Evolutionary conservation across 208 protist genomes (phyloP), one percentile per base, ranked within the genome.

Genomic region (Porcisia hertigi): DNA sequence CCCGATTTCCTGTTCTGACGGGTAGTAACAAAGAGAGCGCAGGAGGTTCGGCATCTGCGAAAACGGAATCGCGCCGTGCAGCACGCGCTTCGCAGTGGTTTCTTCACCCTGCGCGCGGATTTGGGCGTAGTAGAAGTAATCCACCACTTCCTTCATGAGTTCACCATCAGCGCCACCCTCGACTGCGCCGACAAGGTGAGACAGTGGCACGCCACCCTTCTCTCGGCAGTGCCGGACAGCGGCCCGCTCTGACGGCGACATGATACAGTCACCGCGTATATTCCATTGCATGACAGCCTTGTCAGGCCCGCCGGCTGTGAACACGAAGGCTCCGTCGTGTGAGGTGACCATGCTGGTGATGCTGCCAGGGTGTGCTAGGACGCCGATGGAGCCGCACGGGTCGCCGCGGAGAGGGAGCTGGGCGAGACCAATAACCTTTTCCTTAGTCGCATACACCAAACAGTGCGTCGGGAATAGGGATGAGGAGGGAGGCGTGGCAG

Each of bases 71-170:
- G 85, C 83, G 20, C 94, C 96, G n/a, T 95, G 83, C 73, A 99
- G 83, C 65, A 93, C 88, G 41, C 96, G 91, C 86, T 96, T 94
- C 62, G 91, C 90, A 1, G 94, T 98, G 12, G 96, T 98, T 66
- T 98, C 94, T 84, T 99, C 97, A 5, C 97, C 97, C 75, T 99
- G 97, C 52, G 91, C 82, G 41, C 94, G 85, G 75, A 98, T 97
- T 76, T 98, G 97, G 3, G 97, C 97, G 86, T 99, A 99, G 91
- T 98, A 98, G 80, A 99, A 99, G 87, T 98, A 98, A 78, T 99
- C 95, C 57, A 97, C 84, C 71, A 99, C 95, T 74, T 99, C 96
- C 79, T 95, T 84, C 92, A 98, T 97, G 66, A 98, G 82, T 49
- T 90, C 78, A 4, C 97, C 97, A 0, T 96, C 86, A 23, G 75